Base-by-base conservation (phyloP, 2,329 filamentous ascomycete species). In the Fusarium hainanense region DNA sequence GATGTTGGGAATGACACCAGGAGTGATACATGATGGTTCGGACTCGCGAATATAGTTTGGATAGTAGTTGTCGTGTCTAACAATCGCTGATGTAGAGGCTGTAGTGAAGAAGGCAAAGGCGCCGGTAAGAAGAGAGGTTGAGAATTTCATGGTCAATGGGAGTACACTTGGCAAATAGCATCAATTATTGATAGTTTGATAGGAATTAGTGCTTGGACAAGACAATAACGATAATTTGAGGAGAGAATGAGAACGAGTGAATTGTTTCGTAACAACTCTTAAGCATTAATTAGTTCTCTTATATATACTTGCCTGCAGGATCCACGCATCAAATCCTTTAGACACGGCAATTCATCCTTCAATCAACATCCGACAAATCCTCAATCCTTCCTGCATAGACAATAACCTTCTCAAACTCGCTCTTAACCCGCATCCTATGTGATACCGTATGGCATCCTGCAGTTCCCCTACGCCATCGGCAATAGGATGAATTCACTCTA, bases 1-100 rank as follows among this genome's bases (percentile, higher is more conserved):
- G 14, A 76, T 59, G 32, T 70, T 62, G 12, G 74, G 74, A 28
- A 76, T 50, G 10, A 58, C 48, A 2, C 70, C 66, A 7, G 74
- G 74, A 9, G 66, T 66, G 58, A 72, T 63, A 51, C 74, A 76
- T 18, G 64, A 63, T 30, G 55, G 21, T 11, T 63, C 46, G 13
- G 42, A 23, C 21, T 59, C 30, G 20, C 34, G 48, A 28, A 48
- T 20, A 21, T 56, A 60, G 41, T 60, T 47, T 18, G 54, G 23
- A 20, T 34, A 42, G 23, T 47, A 34, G 20, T 27, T 28, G 27
- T 46, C n/a, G 9, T 54, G 54, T 44, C 63, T 21, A 7, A 16
- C 16, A 11, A 57, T 41, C 25, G 52, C 28, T 12, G 65, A 66
- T 44, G 72, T 66, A 23, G 61, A 58, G 7, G 56, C 10, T 21